phyloP scores from a whole-genome alignment of 106 monocot genomes.

The Allium sativum region DNA sequence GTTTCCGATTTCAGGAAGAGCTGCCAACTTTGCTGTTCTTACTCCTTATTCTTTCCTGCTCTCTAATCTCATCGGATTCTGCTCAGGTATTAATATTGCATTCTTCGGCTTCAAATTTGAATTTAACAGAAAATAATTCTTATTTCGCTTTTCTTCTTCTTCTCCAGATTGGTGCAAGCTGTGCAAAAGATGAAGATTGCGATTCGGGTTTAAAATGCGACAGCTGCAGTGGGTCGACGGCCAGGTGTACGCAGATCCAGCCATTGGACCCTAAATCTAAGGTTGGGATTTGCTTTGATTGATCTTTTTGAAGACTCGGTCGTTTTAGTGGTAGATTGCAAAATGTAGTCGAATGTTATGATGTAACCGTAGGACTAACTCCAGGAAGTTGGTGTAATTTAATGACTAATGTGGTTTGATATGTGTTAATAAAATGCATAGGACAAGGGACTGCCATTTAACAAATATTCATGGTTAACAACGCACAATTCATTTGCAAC shows the following conservation, averaged over 20 bases:
- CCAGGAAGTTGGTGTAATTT: background rate
- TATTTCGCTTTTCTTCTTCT: no score
- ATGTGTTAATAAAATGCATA: background rate
- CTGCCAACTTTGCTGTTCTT: background rate
- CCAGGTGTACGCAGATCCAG: conserved; percentile 18
- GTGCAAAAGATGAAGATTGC: conserved; percentile 15
- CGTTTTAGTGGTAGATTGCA: no score
- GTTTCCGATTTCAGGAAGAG: background rate
- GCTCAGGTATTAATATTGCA: conserved; percentile 1
- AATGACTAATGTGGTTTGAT: background rate
- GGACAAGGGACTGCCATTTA: conserved; percentile 40
- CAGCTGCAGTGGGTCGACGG: conserved; percentile 12
- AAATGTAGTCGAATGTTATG: no score
- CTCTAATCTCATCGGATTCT: background rate
- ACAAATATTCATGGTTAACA: conserved; percentile 57
- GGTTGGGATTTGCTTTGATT: background rate
- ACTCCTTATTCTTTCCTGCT: background rate
- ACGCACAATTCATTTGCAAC: conserved; percentile 55
- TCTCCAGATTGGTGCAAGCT: conserved; percentile 18
- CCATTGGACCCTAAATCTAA: conserved; percentile 21
- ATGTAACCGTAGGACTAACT: background rate
- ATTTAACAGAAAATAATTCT: no score
- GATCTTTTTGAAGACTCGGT: no score
- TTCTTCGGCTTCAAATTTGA: no score
- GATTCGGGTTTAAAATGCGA: conserved; percentile 1